Evolutionary conservation across 257 asterid genomes (phyloP), one percentile per base, ranked within the genome.

Genomic region (Euphrasia confusa): DNA sequence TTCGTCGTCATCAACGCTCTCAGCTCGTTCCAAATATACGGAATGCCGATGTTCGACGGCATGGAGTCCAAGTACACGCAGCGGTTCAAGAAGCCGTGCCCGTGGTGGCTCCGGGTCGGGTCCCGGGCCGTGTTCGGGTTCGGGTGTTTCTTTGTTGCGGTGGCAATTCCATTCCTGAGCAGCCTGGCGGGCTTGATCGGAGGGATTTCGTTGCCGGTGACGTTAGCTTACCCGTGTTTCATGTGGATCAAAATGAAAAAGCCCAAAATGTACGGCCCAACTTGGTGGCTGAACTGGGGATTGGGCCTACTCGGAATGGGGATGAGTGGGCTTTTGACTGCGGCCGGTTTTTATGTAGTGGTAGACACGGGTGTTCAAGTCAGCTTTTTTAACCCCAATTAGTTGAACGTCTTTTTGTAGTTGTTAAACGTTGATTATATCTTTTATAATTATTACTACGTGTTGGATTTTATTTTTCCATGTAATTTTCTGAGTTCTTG

Each of bases 161-260:
- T 91, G 64, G 98, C 98, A 0, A 54, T 88, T 28, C 98, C 98
- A 1, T 91, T 91, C 76, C 37, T 91, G 68, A 64, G 85, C 0
- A 88, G 95, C 75, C 52, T 91, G 26, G 87, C 96, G 13, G 98
- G 98, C 0, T 67, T 91, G 5, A 54, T 91, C 0, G 98, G 98
- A 27, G 96, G 96, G 3, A 72, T 91, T 12, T 70, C 96, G 0
- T 28, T 84, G 39, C 98, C 98, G 3, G 87, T 88, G 27, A 88
- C 96, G 0, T 70, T 86, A 61, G 84, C 87, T 2, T 85, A 81
- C 71, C 98, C 96, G 0, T 91, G 95, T 48, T 86, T 88, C 73
- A 88, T 91, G 96, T 86, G 98, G 98, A 79, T 88, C 30, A 88
- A 81, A 68, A 73, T 86, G 55, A 88, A 79, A 76, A 91, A 84